Conservation (phyloP, 805 yeast species). For the Saccharomycopsis vini region DNA sequence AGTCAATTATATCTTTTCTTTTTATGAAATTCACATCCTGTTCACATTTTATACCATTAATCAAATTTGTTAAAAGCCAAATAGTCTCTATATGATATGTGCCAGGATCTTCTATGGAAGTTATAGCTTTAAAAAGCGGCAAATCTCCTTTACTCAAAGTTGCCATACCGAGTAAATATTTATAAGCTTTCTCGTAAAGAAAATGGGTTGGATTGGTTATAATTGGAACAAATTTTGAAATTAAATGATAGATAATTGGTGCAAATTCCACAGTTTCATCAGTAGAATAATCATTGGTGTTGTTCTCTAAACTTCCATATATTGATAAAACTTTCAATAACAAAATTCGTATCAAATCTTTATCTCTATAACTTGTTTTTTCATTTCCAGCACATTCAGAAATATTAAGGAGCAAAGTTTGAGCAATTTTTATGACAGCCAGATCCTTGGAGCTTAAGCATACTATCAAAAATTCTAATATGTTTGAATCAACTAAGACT, state of each 20-base stretch:
- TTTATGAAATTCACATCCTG: slow-evolving; percentile 47
- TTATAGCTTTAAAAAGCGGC: slow-evolving; percentile 33
- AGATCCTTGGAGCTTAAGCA: slow-evolving; percentile 33
- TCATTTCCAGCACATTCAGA: slow-evolving; percentile 34
- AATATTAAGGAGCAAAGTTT: slow-evolving; percentile 36
- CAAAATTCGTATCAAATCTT: slow-evolving; percentile 43
- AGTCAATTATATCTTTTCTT: slow-evolving; percentile 53
- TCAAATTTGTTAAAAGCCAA: slow-evolving; percentile 55
- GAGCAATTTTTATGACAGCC: slow-evolving; percentile 30
- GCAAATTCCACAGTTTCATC: slow-evolving; percentile 24
- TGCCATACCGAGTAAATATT: slow-evolving; percentile 50
- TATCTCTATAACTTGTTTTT: slow-evolving; percentile 42
- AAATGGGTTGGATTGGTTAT: slow-evolving; percentile 63
- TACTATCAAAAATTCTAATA: slow-evolving; percentile 43
- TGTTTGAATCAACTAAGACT: slow-evolving; percentile 45
- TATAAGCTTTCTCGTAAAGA: slow-evolving; percentile 60
- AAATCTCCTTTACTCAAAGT: slow-evolving; percentile 32
- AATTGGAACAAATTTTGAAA: slow-evolving; percentile 49
- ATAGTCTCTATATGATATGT: slow-evolving; percentile 47
- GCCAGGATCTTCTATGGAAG: slow-evolving; percentile 34
- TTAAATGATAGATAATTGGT: slow-evolving; percentile 43
- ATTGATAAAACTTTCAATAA: slow-evolving; percentile 35
- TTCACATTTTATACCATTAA: slow-evolving; percentile 36
- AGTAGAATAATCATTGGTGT: neutral
- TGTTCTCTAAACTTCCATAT: slow-evolving; percentile 21